Evolutionary conservation across 1,139 yeast species (phyloP).

Genomic region (Candida glucosophila): DNA sequence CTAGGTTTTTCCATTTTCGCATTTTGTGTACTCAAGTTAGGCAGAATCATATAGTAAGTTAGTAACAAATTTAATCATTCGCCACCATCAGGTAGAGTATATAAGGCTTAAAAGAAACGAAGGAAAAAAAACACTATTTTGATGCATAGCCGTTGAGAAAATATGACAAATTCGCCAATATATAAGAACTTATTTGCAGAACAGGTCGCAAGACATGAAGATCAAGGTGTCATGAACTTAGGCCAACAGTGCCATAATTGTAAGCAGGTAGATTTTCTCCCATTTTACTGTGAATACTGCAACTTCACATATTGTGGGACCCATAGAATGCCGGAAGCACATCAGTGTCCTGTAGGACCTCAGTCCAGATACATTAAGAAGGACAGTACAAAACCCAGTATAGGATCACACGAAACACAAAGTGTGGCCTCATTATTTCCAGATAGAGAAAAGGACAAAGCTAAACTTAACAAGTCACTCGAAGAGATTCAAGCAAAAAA

Average conservation of each 20-base stretch:
- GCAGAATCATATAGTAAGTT: no score
- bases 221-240: conserved; percentile 52
- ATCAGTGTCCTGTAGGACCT: conserved; percentile 29
- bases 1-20: no score
- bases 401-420: conserved; percentile 10
- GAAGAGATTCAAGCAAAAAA: conserved; percentile 16
- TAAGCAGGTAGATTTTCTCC: conserved; percentile 58
- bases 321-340: conserved; percentile 44
- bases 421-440: conserved; percentile 47
- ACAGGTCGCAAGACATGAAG: conserved; percentile 12
- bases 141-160: no score
- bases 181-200: no score
- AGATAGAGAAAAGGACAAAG: conserved; percentile 34
- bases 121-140: no score
- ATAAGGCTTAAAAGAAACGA: no score
- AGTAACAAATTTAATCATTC: no score
- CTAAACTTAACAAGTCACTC: conserved; percentile 32
- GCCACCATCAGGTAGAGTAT: no score
- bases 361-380: no score
- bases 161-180: no score
- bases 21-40: no score
- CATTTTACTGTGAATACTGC: conserved; percentile 57
- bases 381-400: no score
- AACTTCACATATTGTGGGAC: conserved; percentile 46
- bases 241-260: conserved; percentile 64